Evolutionary conservation across 2,329 filamentous ascomycete species (phyloP), one percentile per base, ranked within the genome.

Genomic region (Hirsutella minnesotensis): DNA sequence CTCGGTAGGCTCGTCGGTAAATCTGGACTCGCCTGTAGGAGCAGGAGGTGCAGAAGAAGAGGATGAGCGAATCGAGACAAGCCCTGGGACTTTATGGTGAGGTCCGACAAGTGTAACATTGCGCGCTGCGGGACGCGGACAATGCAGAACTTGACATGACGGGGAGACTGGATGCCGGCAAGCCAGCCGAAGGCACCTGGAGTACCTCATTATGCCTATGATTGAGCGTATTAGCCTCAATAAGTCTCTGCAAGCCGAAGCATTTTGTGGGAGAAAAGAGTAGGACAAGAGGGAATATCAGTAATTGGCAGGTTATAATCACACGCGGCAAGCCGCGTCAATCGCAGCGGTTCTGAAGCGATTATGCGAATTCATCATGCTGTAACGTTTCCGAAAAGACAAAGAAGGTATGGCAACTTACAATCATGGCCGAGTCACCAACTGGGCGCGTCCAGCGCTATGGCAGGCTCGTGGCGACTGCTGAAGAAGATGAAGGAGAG

Each of bases 271-370:
- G 9, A 21, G 3, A 10, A 20, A 9, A 42, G 22, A 38, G 45
- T 37, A 39, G 33, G 41, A 21, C 30, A 42, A 22, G 45, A 43
- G 39, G 34, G 38, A 18, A 46, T 42, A 46, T 67, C 64, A 67
- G 64, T 53, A 30, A 53, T 55, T 58, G 56, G 65, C 63, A 61
- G 56, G 52, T 56, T 66, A 44, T 60, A 57, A 64, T 68, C 66
- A 67, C 49, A 36, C 63, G 62, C 64, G 63, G 62, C 52, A 34
- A 30, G 59, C 63, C 59, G 63, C 58, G 61, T 69, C 64, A 67
- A 66, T 65, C 66, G 66, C 66, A 69, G 66, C 66, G 66, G 66
- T 69, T 68, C 66, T 69, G 63, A 67, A 65, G 63, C 62, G 62
- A 64, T 46, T 52, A 58, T 63, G 62, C 61, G 53, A 58, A 42